phyloP scores from a whole-genome alignment of 1,139 yeast genomes.

The Yamadazyma sp. region DNA sequence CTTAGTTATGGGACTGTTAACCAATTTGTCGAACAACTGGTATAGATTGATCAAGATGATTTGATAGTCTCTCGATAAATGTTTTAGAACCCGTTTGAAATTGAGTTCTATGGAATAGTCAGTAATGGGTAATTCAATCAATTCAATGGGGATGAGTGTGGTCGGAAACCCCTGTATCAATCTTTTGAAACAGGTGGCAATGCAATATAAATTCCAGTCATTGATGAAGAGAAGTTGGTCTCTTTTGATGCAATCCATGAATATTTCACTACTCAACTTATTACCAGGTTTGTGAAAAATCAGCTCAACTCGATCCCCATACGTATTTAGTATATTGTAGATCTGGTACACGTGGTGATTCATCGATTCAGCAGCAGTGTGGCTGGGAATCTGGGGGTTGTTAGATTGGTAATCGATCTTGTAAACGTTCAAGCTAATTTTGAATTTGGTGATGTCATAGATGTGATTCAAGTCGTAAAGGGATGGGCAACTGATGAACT shows the following conservation, averaged over 20 bases:
- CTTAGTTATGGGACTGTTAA: slow-evolving; percentile 32
- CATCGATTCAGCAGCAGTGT: slow-evolving; percentile 12
- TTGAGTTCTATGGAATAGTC: slow-evolving; percentile 43
- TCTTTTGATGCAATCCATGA: slow-evolving; percentile 53
- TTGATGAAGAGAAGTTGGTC: slow-evolving; percentile 56
- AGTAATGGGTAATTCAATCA: slow-evolving; percentile 46
- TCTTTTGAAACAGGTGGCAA: slow-evolving; percentile 53
- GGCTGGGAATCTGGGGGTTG: slow-evolving; percentile 6
- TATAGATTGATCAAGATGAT: slow-evolving; percentile 14
- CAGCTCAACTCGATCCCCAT: slow-evolving; percentile 46
- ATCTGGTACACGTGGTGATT: slow-evolving; percentile 49
- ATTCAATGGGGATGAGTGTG: slow-evolving; percentile 45
- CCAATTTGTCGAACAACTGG: slow-evolving; percentile 12
- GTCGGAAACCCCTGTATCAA: slow-evolving; percentile 43
- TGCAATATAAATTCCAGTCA: slow-evolving; percentile 64
- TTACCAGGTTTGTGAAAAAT: slow-evolving; percentile 63
- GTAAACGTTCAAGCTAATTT: slow-evolving; percentile 77
- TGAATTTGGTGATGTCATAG: slow-evolving; percentile 72
- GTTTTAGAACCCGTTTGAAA: slow-evolving; percentile 16
- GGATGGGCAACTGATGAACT: slow-evolving; percentile 41
- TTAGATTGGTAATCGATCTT: slow-evolving; percentile 37
- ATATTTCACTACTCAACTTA: slow-evolving; percentile 47
- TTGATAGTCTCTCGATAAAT: slow-evolving; percentile 10
- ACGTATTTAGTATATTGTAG: slow-evolving; percentile 35
- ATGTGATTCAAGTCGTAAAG: slow-evolving; percentile 62